Evolutionary conservation across 2,329 filamentous ascomycete genomes (phyloP), one percentile per base, ranked within the genome.

Genomic region (Pestalotiopsis sp.): DNA sequence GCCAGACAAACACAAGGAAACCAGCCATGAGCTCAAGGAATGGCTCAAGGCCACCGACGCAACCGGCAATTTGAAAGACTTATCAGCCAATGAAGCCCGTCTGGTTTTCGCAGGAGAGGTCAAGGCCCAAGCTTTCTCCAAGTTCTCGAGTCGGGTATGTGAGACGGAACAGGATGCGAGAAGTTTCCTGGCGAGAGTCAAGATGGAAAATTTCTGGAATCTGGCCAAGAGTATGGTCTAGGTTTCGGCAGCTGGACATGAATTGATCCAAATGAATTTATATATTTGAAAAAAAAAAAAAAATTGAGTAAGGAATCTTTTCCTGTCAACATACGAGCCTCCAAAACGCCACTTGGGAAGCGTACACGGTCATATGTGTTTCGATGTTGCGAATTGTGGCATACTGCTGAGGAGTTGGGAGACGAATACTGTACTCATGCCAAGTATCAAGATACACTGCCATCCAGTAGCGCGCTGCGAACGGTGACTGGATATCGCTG

Each of bases 131-230:
- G 89, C 86, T 0, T 99, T 98, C 79, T 90, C 92, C 72, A 95
- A 94, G 77, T 98, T 95, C 93, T 87, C 92, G 2, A 94, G 91
- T 71, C 92, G 93, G 78, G 90, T 96, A n/a, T 97, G 94, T 80
- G 96, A 98, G 81, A 95, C 93, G 2, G 96, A 99, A 78, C 88
- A 91, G 12, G 93, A 97, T 77, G 96, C 95, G 4, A 92, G 93
- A 77, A 94, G 97, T 74, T 86, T 91, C 25, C 81, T 99, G 71
- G 83, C 90, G 13, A 88, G 94, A 73, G 89, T 90, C 5, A 98
- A 97, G 84, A 93, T 98, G 87, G 95, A 98, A 75, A 97, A 92
- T 75, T 95, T 99, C 77, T 99, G 96, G 96, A 92, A 92, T 11
- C 82, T 96, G 74, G 95, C 95, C 0, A 97, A 97, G 85, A 61